Base-by-base conservation (phyloP, 2,329 filamentous ascomycete species). In the Pyrenochaeta sp. region DNA sequence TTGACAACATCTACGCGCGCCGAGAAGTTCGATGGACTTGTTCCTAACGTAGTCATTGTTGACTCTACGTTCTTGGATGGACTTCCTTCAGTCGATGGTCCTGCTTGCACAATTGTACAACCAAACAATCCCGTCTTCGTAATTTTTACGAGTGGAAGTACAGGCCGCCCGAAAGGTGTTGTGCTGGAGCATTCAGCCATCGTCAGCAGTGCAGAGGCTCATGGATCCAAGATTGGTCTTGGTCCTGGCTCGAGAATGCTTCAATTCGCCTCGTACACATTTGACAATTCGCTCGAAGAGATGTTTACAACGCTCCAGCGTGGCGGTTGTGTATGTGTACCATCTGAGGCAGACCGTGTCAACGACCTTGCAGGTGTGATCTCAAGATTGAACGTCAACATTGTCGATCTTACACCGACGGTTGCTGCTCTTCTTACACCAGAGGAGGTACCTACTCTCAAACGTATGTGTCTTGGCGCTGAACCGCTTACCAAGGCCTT, bases 391-490 rank as follows among this genome's bases (percentile, higher is more conserved):
- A 46, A 57, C 28, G 62, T 52, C 6, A 65, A 66, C 22, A 64
- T 60, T n/a, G 58, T 60, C 3, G 77, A 81, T 53, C 75, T 84
- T 51, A 86, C 85, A 0, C 81, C 83, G 2, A 75, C 82, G 0
- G 74, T 87, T n/a, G 81, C 82, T 1, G 70, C 73, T 14, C 71
- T 76, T 1, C 44, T 81, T 1, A 66, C 72, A 7, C 76, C 75
- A 0, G 63, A 69, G 23, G 69, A 67, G 9, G 71, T 81, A 2
- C 75, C 76, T 1, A 71, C 66, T 0, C 54, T 81, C 23, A 74
- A 69, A 38, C 69, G 68, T 0, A 56, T 81, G 30, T 63, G 71
- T 2, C 65, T 74, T 7, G 75, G 74, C 8, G 77, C 76, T 14
- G 77, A 80, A 44, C 73, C 75, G 24, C 41, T 69, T 5, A 68